Evolutionary conservation across 2,329 filamentous ascomycete genomes (phyloP).

Genomic region (Emmonsiellopsis sp.): DNA sequence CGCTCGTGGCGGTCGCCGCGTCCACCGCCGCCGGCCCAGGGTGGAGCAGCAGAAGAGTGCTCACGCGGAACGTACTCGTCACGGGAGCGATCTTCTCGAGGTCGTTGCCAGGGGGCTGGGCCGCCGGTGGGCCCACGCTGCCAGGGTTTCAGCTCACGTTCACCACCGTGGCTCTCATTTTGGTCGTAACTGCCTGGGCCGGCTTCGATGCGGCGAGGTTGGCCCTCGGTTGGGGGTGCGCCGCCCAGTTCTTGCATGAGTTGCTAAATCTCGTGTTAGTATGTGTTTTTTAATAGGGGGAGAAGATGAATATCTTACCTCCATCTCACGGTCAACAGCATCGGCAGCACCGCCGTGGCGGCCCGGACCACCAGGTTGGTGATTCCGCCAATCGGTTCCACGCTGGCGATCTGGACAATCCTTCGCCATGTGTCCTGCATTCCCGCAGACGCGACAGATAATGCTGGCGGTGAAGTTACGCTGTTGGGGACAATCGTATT

Average conservation of each 20-base stretch:
- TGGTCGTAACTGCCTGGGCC: conserved; percentile 58
- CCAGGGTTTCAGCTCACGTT: conserved; percentile 67
- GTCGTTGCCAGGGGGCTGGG: conserved; percentile 66
- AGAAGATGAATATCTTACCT: conserved; percentile 50
- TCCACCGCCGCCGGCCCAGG: conserved; percentile 22
- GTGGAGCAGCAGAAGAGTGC: conserved; percentile 15
- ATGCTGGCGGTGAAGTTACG: conserved; percentile 99
- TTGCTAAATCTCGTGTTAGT: conserved; percentile 52
- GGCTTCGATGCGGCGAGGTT: conserved; percentile 77
- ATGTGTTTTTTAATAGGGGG: conserved; percentile 11
- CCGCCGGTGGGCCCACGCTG: conserved; percentile 70
- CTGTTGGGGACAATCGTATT: conserved; percentile 96
- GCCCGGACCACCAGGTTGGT: conserved; percentile 42
- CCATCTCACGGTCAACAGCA: conserved; percentile 86
- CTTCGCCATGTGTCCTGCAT: conserved; percentile 94
- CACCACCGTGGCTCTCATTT: conserved; percentile 31
- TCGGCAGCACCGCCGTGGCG: conserved; percentile 64
- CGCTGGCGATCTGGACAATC: conserved; percentile 93
- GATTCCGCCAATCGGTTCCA: conserved; percentile 86
- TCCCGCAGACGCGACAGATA: conserved; percentile 95
- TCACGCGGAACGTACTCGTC: conserved; percentile 31
- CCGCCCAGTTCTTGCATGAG: conserved; percentile 96
- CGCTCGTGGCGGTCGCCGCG: conserved; percentile 21
- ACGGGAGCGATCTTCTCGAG: conserved; percentile 45
- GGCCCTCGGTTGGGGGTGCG: conserved; percentile 49